phyloP scores from a whole-genome alignment of 345 rosid species.

The Melaleuca quinquenervia region DNA sequence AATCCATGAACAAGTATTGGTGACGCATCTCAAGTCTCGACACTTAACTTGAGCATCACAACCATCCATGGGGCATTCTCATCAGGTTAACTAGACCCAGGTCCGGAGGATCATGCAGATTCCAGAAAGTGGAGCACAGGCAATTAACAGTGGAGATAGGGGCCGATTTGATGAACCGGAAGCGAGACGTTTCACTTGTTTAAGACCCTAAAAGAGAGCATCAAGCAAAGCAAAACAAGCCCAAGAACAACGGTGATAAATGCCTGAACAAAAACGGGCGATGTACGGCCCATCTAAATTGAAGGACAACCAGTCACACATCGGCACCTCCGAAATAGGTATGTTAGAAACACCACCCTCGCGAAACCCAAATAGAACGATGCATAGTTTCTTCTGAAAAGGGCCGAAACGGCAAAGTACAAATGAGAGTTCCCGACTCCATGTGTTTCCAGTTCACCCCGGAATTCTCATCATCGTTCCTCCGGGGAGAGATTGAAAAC shows the following conservation, averaged over 20 bases:
- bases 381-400: not conserved
- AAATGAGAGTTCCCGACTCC: not conserved
- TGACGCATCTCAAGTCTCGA: not conserved
- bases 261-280: not conserved
- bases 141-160: not conserved
- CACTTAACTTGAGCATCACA: not conserved
- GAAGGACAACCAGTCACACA: not conserved
- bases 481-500: slow-evolving; percentile 8
- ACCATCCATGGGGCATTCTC: not conserved
- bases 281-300: not conserved
- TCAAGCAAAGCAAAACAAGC: not conserved
- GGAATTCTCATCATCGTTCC: not conserved
- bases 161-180: not conserved
- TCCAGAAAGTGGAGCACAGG: not conserved
- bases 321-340: too few species aligned
- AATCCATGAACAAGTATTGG: not conserved
- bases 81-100: not conserved
- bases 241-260: not conserved
- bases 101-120: not conserved
- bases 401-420: not conserved
- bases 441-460: slow-evolving; percentile 7
- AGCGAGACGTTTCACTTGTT: not conserved
- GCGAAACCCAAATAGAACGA: not conserved
- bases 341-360: too few species aligned
- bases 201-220: not conserved